Percentiles rank a stretch among this genome's conserved stretches.
Evolutionary conservation across 805 yeast genomes (phyloP).

Genomic region (Starmerella cellae): DNA sequence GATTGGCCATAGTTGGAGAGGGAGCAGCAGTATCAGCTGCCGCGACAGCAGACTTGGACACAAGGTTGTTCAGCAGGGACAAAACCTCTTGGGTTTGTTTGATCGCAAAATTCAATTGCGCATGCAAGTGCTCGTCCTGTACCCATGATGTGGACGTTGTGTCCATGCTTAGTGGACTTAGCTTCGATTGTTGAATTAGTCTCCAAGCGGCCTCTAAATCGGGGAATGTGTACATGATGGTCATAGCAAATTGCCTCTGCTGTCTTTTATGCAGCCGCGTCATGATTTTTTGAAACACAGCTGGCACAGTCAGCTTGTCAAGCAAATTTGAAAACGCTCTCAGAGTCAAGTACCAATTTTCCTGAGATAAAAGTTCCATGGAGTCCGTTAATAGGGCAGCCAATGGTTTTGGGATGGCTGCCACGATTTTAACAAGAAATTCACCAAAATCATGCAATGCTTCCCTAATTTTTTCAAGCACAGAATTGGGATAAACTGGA

Average conservation of each 20-base stretch:
- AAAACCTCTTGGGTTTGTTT: constrained; percentile 28
- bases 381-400: neutral
- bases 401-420: constrained; percentile 1
- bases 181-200: constrained; percentile 3
- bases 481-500: neutral
- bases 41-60: constrained; percentile 19
- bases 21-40: constrained; percentile 11
- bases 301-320: constrained; percentile 9
- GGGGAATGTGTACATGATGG: constrained; percentile 33
- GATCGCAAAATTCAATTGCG: constrained; percentile 49
- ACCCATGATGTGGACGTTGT: neutral
- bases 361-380: neutral
- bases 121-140: constrained; percentile 50
- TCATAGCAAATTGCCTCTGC: constrained; percentile 86
- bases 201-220: constrained; percentile 19
- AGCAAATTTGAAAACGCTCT: neutral
- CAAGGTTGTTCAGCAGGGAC: constrained; percentile 18
- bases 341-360: neutral
- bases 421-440: neutral
- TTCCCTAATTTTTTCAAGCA: constrained; percentile 2
- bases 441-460: neutral
- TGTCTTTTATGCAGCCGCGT: constrained; percentile 36
- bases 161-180: constrained; percentile 2
- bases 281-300: constrained; percentile 3
- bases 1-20: constrained; percentile 45